Evolutionary conservation across 2,329 filamentous ascomycete species (phyloP).

Genomic region (Fusarium sp.): DNA sequence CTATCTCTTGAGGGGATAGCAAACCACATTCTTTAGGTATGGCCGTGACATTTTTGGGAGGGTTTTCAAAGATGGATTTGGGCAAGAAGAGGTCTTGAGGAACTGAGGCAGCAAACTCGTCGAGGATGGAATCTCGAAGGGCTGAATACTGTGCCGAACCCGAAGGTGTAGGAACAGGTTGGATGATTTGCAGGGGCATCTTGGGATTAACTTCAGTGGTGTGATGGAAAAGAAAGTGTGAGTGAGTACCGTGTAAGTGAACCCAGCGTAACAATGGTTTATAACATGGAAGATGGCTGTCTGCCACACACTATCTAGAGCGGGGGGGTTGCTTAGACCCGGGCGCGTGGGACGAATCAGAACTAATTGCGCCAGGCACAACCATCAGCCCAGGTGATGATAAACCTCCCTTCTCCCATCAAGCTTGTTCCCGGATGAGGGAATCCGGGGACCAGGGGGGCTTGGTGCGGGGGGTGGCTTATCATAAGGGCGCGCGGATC

Average conservation of each 20-base stretch:
- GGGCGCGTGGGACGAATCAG: not conserved
- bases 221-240: not conserved
- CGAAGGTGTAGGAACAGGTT: not conserved
- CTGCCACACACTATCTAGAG: not conserved
- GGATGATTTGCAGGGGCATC: not conserved
- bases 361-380: not conserved
- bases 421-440: not conserved
- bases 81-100: not conserved
- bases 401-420: not conserved
- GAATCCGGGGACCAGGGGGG: not conserved
- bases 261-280: not conserved
- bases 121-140: not conserved
- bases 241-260: not conserved
- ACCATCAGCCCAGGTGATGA: not conserved
- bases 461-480: not conserved
- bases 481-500: not conserved
- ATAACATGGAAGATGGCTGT: not conserved
- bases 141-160: not conserved
- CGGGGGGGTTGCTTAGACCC: not conserved
- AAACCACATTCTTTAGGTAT: constrained; percentile 52
- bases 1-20: constrained; percentile 57
- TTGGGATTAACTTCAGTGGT: not conserved
- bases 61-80: constrained; percentile 13
- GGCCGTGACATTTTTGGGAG: constrained; percentile 22
- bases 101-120: not conserved